Base-by-base conservation (phyloP, 2,329 filamentous ascomycete species). In the Penicillium thymicola region DNA sequence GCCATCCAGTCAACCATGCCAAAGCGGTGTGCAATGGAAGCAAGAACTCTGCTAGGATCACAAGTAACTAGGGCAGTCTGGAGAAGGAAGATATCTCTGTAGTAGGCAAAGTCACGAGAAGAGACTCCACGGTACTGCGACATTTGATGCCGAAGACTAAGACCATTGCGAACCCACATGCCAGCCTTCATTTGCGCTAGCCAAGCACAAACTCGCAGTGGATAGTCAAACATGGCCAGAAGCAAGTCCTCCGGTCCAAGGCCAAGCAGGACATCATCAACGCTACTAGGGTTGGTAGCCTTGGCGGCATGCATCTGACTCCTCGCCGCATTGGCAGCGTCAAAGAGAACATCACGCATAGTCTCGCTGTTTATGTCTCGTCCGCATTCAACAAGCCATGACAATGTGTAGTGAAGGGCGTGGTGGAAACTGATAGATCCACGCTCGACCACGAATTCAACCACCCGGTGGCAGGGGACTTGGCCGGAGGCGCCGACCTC, bases 81-180 rank as follows among this genome's bases (percentile, higher is more conserved):
- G 14, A 99, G 77, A 48, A 99, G 83, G 72, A 97, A 96, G 43
- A 99, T 89, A 70, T 99, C 95, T 57, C 94, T 86, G 67, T 97
- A 93, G 68, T 97, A 93, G 2, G 91, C 92, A 21, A 97, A 89
- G 72, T 99, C 94, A 63, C 94, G 83, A 67, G 95, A 90, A 11
- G 86, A 85, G 14, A 97, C 91, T 40, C 91, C 92, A 16, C 92
- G 87, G 71, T 99, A 99, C 18, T 92, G 94, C 51, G 89, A 89
- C 71, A 95, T 94, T 74, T 99, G 94, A 72, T 99, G 94, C 38
- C 93, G 86, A 50, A 99, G 82, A 67, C 93, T 97, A 69, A 99
- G 91, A 2, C 94, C 94, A 70, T 99, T 99, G 54, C 94, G 87
- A 61, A 99, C 93, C 94, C 95, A 99, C 87, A 97, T 96, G 50